Conservation (phyloP, 176 grass and related monocot genomes). For the Avena atlantica region DNA sequence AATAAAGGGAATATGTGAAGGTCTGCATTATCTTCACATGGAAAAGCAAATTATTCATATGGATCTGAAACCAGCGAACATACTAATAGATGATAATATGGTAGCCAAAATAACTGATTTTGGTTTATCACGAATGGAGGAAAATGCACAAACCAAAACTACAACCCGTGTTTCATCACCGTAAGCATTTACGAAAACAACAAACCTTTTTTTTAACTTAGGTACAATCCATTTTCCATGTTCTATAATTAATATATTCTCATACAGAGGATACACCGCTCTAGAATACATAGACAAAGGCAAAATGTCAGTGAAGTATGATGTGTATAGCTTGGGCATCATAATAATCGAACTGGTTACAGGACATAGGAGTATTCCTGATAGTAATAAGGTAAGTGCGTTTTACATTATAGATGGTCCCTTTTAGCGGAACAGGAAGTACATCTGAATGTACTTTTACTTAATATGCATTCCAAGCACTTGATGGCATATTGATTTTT, state of each 20-base stretch:
- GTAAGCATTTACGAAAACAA: not conserved
- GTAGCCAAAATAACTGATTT: slow-evolving; percentile 4
- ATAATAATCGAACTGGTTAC: not conserved
- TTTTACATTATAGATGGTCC: not conserved
- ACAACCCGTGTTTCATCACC: not conserved
- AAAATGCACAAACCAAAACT: not conserved
- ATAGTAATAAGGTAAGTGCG: not conserved
- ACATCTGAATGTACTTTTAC: not conserved
- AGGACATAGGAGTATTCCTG: not conserved
- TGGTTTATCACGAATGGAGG: not conserved
- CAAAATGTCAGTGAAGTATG: not conserved
- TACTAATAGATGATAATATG: not conserved
- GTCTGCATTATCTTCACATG: not conserved
- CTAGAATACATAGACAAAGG: not conserved
- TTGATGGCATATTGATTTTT: not conserved
- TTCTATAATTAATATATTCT: not conserved
- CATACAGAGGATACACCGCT: not conserved
- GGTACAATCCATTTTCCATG: not conserved
- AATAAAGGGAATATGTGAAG: not conserved
- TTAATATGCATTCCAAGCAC: not conserved
- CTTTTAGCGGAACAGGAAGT: not conserved
- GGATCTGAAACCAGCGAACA: not conserved
- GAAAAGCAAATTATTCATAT: not conserved
- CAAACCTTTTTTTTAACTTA: not conserved
- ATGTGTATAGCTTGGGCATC: not conserved